A percentile compares a stretch with the other conserved stretches of the same genome.
Conservation (phyloP, 106 monocot species). For the Platanthera zijinensis region DNA sequence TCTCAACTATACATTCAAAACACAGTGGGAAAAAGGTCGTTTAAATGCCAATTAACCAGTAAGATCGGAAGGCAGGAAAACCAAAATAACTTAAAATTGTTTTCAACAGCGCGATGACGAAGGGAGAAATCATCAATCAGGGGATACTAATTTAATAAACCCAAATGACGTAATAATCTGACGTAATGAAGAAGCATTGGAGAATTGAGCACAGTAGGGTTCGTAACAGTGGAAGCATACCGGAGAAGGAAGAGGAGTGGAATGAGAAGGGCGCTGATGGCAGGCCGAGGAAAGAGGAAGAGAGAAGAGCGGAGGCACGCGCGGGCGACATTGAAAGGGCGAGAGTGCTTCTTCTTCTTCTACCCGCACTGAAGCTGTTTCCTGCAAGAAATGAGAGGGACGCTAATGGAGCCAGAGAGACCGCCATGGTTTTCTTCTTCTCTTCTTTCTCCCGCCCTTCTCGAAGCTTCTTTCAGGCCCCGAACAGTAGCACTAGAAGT, state of each 20-base stretch:
- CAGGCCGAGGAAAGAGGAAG: slow-evolving; percentile 12
- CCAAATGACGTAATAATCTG: background rate
- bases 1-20: background rate
- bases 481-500: background rate
- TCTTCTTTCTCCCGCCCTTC: background rate
- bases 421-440: background rate
- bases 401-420: slow-evolving; percentile 9
- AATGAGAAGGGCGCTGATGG: slow-evolving; percentile 6
- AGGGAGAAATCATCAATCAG: background rate
- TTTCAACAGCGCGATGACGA: background rate
- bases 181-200: background rate
- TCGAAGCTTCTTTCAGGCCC: background rate
- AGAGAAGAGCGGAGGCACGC: slow-evolving; percentile 3
- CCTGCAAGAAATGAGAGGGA: slow-evolving; percentile 12
- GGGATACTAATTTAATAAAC: background rate
- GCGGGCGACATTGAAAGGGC: slow-evolving; percentile 2
- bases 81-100: background rate
- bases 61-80: background rate
- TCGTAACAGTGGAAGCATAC: slow-evolving; percentile 8
- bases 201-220: background rate
- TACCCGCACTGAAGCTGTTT: background rate
- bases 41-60: background rate
- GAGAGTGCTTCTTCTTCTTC: slow-evolving; percentile 15
- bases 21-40: background rate
- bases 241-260: slow-evolving; percentile 24